Conservation (phyloP, 192 early-diverging fungal species). For the Cetraspora pellucida region DNA sequence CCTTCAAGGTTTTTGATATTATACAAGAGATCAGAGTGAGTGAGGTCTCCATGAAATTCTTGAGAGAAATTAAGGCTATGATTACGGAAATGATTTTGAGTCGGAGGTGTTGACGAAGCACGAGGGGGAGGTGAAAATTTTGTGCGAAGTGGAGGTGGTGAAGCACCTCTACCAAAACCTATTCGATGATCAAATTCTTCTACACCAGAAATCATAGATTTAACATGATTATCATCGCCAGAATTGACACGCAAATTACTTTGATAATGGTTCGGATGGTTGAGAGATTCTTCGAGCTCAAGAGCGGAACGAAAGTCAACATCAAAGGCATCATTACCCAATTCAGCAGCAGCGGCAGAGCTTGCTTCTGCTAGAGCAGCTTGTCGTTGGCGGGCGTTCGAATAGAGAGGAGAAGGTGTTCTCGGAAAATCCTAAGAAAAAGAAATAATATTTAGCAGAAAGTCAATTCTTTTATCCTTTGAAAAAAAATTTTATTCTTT, state of each 20-base stretch:
- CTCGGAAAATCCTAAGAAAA: slow-evolving; percentile 56
- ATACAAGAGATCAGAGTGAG: slow-evolving; percentile 52
- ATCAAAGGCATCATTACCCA: slow-evolving; percentile 45
- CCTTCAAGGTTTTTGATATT: slow-evolving; percentile 54
- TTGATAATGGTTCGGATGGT: slow-evolving; percentile 28
- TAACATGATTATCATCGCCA: slow-evolving; percentile 57
- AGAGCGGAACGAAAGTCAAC: slow-evolving; percentile 40
- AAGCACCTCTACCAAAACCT: slow-evolving; percentile 23
- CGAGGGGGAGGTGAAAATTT: slow-evolving; percentile 61
- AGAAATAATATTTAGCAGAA: slow-evolving; percentile 38
- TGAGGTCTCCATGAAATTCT: slow-evolving; percentile 43
- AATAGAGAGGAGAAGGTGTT: slow-evolving; percentile 56
- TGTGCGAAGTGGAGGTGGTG: slow-evolving; percentile 42
- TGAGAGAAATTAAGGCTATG: slow-evolving; percentile 42
- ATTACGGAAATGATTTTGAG: slow-evolving; percentile 50
- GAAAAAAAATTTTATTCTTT: no score
- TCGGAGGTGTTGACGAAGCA: slow-evolving; percentile 70
- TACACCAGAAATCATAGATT: slow-evolving; percentile 58
- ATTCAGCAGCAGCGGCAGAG: slow-evolving; percentile 34
- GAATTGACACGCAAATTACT: slow-evolving; percentile 39
- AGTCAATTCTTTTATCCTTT: slow-evolving; percentile 33
- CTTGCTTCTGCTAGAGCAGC: slow-evolving; percentile 41
- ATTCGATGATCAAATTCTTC: slow-evolving; percentile 55
- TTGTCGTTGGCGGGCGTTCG: slow-evolving; percentile 46
- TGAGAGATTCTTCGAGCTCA: slow-evolving; percentile 46